Evolutionary conservation across 306 rosid genomes (phyloP).

Genomic region (Fagus crenata): DNA sequence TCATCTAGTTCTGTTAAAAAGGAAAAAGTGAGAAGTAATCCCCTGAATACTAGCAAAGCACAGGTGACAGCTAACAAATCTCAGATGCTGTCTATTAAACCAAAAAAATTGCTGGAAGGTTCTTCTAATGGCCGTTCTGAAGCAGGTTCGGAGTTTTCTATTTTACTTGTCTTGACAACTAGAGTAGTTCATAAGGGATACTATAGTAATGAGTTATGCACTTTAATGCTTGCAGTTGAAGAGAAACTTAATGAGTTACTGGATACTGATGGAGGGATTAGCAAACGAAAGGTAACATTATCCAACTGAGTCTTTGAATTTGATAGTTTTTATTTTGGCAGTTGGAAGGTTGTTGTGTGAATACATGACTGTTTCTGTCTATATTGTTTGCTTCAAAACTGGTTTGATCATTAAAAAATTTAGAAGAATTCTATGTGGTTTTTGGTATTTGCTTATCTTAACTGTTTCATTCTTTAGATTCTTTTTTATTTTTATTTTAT

Average conservation of each 20-base stretch:
- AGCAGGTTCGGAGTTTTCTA: conserved; percentile 64
- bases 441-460: not conserved
- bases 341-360: conserved; percentile 27
- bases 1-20: conserved; percentile 51
- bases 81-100: conserved; percentile 51
- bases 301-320: conserved; percentile 18
- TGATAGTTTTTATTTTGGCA: conserved; percentile 20
- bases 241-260: conserved; percentile 91
- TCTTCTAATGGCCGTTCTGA: conserved; percentile 69
- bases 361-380: conserved; percentile 14
- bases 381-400: conserved; percentile 23
- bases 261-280: conserved; percentile 91
- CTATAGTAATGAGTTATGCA: conserved; percentile 32
- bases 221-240: conserved; percentile 68
- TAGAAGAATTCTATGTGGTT: not conserved
- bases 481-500: not conserved
- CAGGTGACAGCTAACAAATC: conserved; percentile 47
- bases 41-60: conserved; percentile 41
- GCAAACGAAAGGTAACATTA: conserved; percentile 73
- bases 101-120: conserved; percentile 65
- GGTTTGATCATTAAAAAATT: not conserved
- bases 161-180: conserved; percentile 15
- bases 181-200: conserved; percentile 21
- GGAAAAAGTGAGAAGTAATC: conserved; percentile 52
- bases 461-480: not conserved